Base-by-base conservation (phyloP, 345 rosid species). In the Populus nigra region DNA sequence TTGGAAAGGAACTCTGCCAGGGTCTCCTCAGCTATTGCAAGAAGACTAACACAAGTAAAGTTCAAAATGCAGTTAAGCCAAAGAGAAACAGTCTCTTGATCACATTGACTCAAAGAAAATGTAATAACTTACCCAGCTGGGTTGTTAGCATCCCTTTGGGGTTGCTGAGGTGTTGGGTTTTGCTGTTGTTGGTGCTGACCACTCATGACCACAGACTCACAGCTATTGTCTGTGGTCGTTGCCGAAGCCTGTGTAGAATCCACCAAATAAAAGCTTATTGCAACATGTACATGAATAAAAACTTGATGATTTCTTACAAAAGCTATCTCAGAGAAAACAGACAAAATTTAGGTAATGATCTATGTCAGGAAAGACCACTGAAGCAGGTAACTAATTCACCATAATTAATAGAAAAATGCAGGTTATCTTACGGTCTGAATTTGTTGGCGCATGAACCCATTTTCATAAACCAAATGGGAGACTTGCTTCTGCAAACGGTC, bases 221-320 rank as follows among this genome's bases (percentile, higher is more conserved):
- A 93, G 92, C 98, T 95, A 87, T 93, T 93, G 92, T 95, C 99
- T 84, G 99, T 93, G 96, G 98, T 90, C 92, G 92, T 84, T 79
- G 90, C 94, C 69, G 99, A 87, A 78, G 89, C 92, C 99, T 95
- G 82, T 69, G 76, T 2, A 71, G 23, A 75, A 74, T 45, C 27
- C 57, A 38, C 25, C 29, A 73, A 8, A 62, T 15, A 33, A 50
- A 71, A 17, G 18, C 2, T 47, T 15, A 38, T 53, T 20, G 45
- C 23, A 62, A 5, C 47, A 33, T 61, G 20, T 4, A 16, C 18
- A 55, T 67, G 33, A 43, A 65, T 7, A n/a, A 65, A 47, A 47
- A 67, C n/a, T 6, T 2, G 0, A 27, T 65, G 11, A 18, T 65
- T 62, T 17, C 22, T 45, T 36, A 45, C 35, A 18, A 22, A 17